Base-by-base conservation (phyloP, 2,329 filamentous ascomycete species). In the Pestalotiopsis sp. region DNA sequence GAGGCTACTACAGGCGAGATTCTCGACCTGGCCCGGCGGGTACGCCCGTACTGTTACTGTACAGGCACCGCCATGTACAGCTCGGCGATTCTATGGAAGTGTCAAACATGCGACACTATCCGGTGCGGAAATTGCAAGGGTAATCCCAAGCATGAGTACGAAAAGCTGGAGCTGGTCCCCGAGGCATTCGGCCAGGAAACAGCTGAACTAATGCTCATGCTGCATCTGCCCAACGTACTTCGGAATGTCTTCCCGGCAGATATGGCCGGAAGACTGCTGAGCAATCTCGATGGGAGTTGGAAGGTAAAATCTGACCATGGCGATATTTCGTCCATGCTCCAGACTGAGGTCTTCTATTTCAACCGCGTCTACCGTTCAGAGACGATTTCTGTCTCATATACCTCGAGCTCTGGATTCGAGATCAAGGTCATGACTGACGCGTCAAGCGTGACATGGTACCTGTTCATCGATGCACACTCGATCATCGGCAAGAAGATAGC, bases 51-150 rank as follows among this genome's bases (percentile, higher is more conserved):
- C 66, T 83, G 81, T 64, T 77, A 72, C 49, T 82, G 81, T 68
- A 77, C 79, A 27, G 74, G 75, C 12, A 73, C 72, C 7, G 75
- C 73, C 11, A 78, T 76, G 31, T 77, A 79, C 49, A 79, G 74
- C 56, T 72, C 74, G 3, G 69, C 72, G 0, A 63, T 73, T 2
- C 72, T 76, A 11, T 4, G 75, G 61, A 62, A 71, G 11, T 84
- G 83, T 68, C n/a, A 52, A 0, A 70, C 73, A 4, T 84, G 83
- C 68, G 72, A 68, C 6, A 75, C 75, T 6, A 77, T 78, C n/a
- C 78, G 80, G 14, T 84, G 83, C 72, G 69, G 70, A 12, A 73
- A 69, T 36, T 84, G 83, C 68, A 72, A 73, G 9, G 81, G 81
- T 1, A 84, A 83, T 39, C 82, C 83, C 0, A 41, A 58, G 0